Evolutionary conservation across 176 grass and related monocot species (phyloP).

Genomic region (Avena insularis): DNA sequence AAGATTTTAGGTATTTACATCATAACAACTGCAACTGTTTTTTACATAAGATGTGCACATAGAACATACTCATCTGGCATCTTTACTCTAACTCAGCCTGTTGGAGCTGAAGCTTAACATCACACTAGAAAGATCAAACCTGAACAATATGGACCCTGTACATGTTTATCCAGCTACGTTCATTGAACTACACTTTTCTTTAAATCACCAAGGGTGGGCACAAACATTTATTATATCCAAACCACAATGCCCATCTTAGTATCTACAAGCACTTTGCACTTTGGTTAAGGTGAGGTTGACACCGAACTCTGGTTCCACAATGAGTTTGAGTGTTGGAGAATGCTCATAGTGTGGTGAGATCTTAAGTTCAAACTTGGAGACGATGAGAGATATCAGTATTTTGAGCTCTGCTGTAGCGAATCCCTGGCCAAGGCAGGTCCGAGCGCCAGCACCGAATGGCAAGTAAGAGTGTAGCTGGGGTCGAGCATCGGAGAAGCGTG

Average conservation of each 20-base stretch:
- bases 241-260: conserved; percentile 14
- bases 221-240: conserved; percentile 18
- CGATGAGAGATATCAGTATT: conserved; percentile 76
- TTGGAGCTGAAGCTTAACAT: conserved; percentile 31
- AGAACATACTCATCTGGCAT: conserved; percentile 22
- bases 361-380: conserved; percentile 73
- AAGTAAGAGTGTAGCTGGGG: conserved; percentile 74
- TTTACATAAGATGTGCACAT: background rate
- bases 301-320: conserved; percentile 86
- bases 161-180: conserved; percentile 20
- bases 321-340: conserved; percentile 76
- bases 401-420: conserved; percentile 95
- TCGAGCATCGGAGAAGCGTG: conserved; percentile 72
- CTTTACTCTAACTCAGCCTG: background rate
- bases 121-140: conserved; percentile 11
- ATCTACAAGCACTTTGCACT: conserved; percentile 22
- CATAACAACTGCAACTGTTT: conserved; percentile 1
- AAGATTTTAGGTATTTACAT: background rate
- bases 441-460: conserved; percentile 86
- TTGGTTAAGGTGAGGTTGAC: conserved; percentile 67
- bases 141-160: conserved; percentile 41
- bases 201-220: background rate
- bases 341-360: conserved; percentile 66
- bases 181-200: conserved; percentile 23
- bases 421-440: conserved; percentile 93